Base-by-base conservation (phyloP, 805 yeast genomes). In the Metschnikowia similis region DNA sequence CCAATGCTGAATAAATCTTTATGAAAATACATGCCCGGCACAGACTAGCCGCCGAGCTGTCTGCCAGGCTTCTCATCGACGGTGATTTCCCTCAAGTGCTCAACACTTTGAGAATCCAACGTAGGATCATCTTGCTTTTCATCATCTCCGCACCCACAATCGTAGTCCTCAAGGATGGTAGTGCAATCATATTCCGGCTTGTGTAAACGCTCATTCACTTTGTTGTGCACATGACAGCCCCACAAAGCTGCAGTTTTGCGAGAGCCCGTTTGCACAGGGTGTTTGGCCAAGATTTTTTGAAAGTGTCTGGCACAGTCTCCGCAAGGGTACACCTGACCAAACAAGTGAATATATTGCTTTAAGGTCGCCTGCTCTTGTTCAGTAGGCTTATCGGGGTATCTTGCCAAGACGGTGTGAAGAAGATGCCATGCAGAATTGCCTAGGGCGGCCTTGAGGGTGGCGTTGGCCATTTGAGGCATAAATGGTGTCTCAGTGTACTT, bases 231-330 rank as follows among this genome's bases (percentile, higher is more conserved):
- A 61, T 85, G 85, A 64, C 99, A 94, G 1, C 99, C 99, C 99
- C 99, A 94, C 56, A 88, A 70, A 0, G 96, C 89, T 1, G 99
- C 98, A 3, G 81, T 79, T 53, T 83, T 82, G 50, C 96, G 76
- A 21, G 86, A 77, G 7, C 81, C 74, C 3, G 85, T 76, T 62
- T 94, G 99, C 2, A 96, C 97, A 1, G 99, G 98, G 61, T 74
- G 84, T 59, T 85, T 76, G 49, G 72, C 62, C 49, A 94, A 68
- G 56, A 92, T 69, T 62, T 79, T 69, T 55, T 80, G 85, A 66
- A 94, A 94, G 66, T 94, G 98, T 56, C 88, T 75, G 0, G 99
- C 97, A 69, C 98, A 94, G 64, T 92, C 97, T 3, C 96, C 96
- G 69, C 98, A 92, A 0, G 99, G 99, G 56, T 94, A 94, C 8